These are phyloP conservation scores for Tetratostichococcus sp. DNA, from an alignment of 139 green algal genomes.

Conservation along the genomic window DNA sequence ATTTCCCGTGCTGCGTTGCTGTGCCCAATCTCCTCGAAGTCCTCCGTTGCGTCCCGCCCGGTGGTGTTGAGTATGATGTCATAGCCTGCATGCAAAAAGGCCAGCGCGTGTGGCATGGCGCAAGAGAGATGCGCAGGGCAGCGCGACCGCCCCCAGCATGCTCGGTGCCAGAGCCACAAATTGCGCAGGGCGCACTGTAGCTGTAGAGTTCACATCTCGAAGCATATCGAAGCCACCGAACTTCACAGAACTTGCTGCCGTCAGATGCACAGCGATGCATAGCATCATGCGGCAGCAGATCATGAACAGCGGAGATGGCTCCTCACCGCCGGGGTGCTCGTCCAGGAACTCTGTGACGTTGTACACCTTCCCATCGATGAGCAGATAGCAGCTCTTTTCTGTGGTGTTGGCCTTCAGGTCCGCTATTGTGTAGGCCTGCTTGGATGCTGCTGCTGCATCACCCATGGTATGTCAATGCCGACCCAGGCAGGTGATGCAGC, in stretches of 20 bases:
- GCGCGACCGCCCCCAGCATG: neutral
- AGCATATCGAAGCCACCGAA: no score
- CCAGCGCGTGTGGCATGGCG: neutral
- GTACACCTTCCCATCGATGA: slow-evolving; percentile 81
- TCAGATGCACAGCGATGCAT: no score
- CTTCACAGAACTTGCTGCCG: no score
- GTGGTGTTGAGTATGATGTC: slow-evolving; percentile 67
- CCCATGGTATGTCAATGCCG: neutral
- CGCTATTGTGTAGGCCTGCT: neutral
- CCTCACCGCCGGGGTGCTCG: slow-evolving; percentile 68
- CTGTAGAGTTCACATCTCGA: no score
- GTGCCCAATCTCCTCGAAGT: slow-evolving; percentile 91
- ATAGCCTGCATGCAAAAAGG: slow-evolving; percentile 49
- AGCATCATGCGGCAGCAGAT: no score
- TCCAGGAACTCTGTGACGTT: slow-evolving; percentile 85
- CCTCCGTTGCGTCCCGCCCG: slow-evolving; percentile 78
- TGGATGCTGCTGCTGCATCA: neutral
- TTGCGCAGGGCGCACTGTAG: no score
- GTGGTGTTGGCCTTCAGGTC: slow-evolving; percentile 32
- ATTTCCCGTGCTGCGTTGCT: slow-evolving; percentile 73
- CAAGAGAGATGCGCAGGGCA: neutral
- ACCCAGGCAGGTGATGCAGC: no score
- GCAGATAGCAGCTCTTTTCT: slow-evolving; percentile 79
- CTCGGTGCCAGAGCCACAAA: no score
- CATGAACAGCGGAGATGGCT: no score